Evolutionary conservation across 805 yeast genomes (phyloP).

Genomic region (Sugiyamaella chiloensis): DNA sequence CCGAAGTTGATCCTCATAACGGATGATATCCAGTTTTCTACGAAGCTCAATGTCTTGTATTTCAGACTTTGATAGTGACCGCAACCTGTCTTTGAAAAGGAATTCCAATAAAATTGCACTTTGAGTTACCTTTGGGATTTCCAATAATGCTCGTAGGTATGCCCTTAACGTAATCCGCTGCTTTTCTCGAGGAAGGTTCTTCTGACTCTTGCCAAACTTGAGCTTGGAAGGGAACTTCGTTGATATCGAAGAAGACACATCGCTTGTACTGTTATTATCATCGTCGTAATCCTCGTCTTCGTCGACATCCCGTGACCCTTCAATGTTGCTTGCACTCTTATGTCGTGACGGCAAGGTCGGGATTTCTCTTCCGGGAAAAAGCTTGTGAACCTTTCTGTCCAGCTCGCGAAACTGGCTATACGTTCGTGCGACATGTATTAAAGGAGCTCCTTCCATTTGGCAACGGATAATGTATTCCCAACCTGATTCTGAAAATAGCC

Average conservation of each 20-base stretch:
- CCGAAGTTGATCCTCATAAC: conserved; percentile 59
- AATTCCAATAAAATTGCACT: conserved; percentile 54
- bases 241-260: conserved; percentile 6
- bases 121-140: conserved; percentile 53
- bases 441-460: conserved; percentile 29
- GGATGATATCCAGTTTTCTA: conserved; percentile 55
- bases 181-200: conserved; percentile 57
- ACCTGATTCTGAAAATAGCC: conserved; percentile 27
- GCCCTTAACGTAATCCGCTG: conserved; percentile 75
- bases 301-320: conserved; percentile 24
- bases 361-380: conserved; percentile 67
- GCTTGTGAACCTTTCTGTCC: conserved; percentile 44
- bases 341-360: conserved; percentile 58
- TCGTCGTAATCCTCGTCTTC: conserved; percentile 26
- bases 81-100: conserved; percentile 41
- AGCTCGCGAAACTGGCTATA: conserved; percentile 67
- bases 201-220: background rate
- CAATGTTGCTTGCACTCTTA: conserved; percentile 33
- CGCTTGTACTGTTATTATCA: conserved; percentile 14
- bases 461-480: conserved; percentile 33
- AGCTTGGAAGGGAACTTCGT: background rate
- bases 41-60: conserved; percentile 56
- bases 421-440: conserved; percentile 54
- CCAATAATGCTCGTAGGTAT: conserved; percentile 54
- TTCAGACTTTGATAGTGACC: conserved; percentile 42